Base-by-base conservation (phyloP, 78 protist genomes). In the Dictyostelium capitatum region DNA sequence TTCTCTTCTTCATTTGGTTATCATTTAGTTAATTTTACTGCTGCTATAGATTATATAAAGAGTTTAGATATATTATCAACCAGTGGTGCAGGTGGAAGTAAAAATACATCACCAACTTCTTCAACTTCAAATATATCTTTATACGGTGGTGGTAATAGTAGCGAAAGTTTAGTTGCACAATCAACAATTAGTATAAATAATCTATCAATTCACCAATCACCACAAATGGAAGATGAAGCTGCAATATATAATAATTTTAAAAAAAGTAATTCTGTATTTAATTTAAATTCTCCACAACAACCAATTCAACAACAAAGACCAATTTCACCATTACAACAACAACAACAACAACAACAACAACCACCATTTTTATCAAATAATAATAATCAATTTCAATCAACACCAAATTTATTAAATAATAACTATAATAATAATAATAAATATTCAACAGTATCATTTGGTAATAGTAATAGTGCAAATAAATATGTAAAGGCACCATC, bases 1-100 rank as follows among this genome's bases (percentile, higher is more conserved):
- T 47, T 70, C 4, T 56, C 54, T 59, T 64, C 54, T 23, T 74
- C 92, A 3, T 64, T 23, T 17, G 79, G 93, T 12, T 87, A 87
- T 77, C 83, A 87, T 87, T 48, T 87, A 7, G 79, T 87, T n/a
- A 87, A 87, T 64, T 77, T 87, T 20, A 80, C 48, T 25, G 93
- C 93, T 5, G 75, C 79, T 12, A 20, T 87, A 1, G 79, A 77
- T 59, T 70, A 87, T 30, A 87, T 87, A 28, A 87, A 87, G 64
- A 37, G 70, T 20, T 79, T 79, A 12, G 56, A 32, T 41, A 75
- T 41, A 10, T 32, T 50, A 30, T 67, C 77, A 15, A 74, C 41
- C 9, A 73, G 3, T 73, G 17, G 23, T 47, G n/a, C 0, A n/a
- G 43, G 23, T 46, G 23, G 48, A 15, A 25, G 37, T 46, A 32